Evolutionary conservation across 345 rosid species (phyloP), one percentile per base, ranked within the genome.

Genomic region (Eucalyptus lansdowneana): DNA sequence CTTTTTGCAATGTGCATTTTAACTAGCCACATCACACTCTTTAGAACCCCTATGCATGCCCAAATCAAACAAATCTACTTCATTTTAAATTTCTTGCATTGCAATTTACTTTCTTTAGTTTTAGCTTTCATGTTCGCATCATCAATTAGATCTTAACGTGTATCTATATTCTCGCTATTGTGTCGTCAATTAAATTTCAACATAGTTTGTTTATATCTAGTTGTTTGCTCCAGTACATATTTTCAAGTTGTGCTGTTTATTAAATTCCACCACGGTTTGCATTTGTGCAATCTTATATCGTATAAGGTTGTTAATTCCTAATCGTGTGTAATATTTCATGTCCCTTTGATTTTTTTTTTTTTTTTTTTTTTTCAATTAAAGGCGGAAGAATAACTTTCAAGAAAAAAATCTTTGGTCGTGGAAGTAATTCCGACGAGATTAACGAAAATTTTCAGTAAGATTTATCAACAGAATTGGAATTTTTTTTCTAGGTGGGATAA

Each of bases 141-240:
- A 24, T 10, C 21, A 22, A 0, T 56, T 24, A 56, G 29, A 56
- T 56, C 4, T 0, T 4, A 0, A 56, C 0, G 3, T 56, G 13
- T 24, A 56, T 10, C 6, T 24, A 0, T 56, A 56, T 56, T 5
- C 14, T 56, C 1, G 4, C 14, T 22, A 56, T 56, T 56, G 62
- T 24, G 62, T 56, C 6, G 0, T 56, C 29, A 11, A 56, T 56
- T 56, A 24, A 56, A 56, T 56, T 56, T 2, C 29, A 56, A 56
- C 3, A 56, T 56, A 56, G 9, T 56, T 56, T 56, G 29, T 9
- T 24, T 1, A 56, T 24, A 56, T 5, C 13, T 10, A 25, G 29
- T 56, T 56, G 29, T 6, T 56, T 56, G 27, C 14, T 56, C 6
- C 0, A 0, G 29, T 25, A 24, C 29, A 56, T 24, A 56, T 56